Evolutionary conservation across 495 filamentous ascomycete species (phyloP).

Genomic region (Chaetomidium leptoderma): DNA sequence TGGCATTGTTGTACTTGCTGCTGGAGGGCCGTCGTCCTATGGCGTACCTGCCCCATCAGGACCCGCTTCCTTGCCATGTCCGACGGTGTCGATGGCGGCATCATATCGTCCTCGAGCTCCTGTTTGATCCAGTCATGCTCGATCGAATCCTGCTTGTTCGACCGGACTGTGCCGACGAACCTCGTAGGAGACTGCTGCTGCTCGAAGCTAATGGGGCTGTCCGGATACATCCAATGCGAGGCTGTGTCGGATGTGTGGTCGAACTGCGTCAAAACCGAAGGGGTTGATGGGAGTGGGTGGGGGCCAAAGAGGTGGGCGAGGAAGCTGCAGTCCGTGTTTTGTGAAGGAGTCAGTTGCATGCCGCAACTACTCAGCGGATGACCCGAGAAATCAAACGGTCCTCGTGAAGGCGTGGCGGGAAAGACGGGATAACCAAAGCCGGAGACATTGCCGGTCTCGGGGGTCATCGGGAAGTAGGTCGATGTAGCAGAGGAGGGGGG

Average conservation of each 20-base stretch:
- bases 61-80: slow-evolving; percentile 11
- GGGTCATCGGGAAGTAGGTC: slow-evolving; percentile 34
- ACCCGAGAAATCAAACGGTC: slow-evolving; percentile 6
- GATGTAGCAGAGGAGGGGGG: slow-evolving; percentile 38
- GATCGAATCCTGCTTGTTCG: slow-evolving; percentile 6
- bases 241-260: slow-evolving; percentile 10
- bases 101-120: slow-evolving; percentile 1
- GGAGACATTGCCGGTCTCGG: slow-evolving; percentile 13
- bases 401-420: slow-evolving; percentile 24
- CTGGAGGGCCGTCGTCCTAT: slow-evolving; percentile 35
- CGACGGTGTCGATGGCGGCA: background rate
- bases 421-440: slow-evolving; percentile 21
- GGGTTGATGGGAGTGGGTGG: slow-evolving; percentile 7
- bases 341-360: slow-evolving; percentile 18
- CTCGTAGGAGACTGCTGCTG: background rate
- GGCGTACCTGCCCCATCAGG: slow-evolving; percentile 30
- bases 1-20: slow-evolving; percentile 25
- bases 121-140: slow-evolving; percentile 7
- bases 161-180: background rate
- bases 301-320: slow-evolving; percentile 16
- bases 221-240: slow-evolving; percentile 20
- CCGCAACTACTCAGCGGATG: slow-evolving; percentile 7
- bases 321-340: slow-evolving; percentile 17
- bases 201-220: slow-evolving; percentile 27
- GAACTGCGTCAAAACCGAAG: slow-evolving; percentile 5